Evolutionary conservation across 2,329 filamentous ascomycete genomes (phyloP).

Genomic region (Teratosphaeria destructans): DNA sequence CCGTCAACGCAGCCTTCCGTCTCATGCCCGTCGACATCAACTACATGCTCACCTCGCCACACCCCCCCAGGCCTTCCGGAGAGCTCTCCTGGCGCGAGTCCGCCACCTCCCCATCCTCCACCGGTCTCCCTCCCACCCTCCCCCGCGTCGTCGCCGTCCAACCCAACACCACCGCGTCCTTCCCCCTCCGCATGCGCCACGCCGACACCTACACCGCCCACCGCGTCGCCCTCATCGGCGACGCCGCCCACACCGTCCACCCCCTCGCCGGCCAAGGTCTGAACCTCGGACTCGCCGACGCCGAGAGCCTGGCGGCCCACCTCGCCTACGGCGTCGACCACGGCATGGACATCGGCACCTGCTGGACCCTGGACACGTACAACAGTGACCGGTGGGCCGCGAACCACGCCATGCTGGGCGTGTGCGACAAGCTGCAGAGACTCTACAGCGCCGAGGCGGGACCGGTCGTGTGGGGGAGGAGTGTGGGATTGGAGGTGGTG

Average conservation of each 20-base stretch:
- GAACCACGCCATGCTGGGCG: constrained; percentile 68
- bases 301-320: constrained; percentile 63
- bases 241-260: constrained; percentile 91
- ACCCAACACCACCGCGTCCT: constrained; percentile 70
- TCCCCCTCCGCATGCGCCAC: constrained; percentile 83
- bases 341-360: constrained; percentile 76
- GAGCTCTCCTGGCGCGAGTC: constrained; percentile 76
- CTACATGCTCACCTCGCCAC: constrained; percentile 61
- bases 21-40: constrained; percentile 67
- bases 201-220: constrained; percentile 89
- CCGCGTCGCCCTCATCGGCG: constrained; percentile 82
- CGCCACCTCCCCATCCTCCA: constrained; percentile 47
- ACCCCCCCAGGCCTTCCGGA: constrained; percentile 38
- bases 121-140: constrained; percentile 30
- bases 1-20: constrained; percentile 90
- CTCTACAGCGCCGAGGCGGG: constrained; percentile 73
- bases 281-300: constrained; percentile 86
- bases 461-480: constrained; percentile 69
- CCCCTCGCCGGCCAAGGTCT: constrained; percentile 89
- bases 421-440: constrained; percentile 85
- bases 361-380: constrained; percentile 72
- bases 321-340: constrained; percentile 69
- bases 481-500: constrained; percentile 64
- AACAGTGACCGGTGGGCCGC: constrained; percentile 68
- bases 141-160: constrained; percentile 62